Conservation (phyloP, 169 alveolate species). For the Perkinsus chesapeaki region DNA sequence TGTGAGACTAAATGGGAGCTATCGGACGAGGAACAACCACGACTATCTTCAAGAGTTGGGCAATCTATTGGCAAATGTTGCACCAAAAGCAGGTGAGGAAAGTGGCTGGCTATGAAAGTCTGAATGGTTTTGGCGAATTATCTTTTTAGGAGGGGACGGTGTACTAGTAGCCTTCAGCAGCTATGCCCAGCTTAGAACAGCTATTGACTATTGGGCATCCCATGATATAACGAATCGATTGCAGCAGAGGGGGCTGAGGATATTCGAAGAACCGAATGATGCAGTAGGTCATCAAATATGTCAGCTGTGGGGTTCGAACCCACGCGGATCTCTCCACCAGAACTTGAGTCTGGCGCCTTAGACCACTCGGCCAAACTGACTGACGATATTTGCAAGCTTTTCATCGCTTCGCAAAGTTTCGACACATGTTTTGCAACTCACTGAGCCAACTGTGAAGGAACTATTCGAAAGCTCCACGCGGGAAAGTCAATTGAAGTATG, state of each 20-base stretch:
- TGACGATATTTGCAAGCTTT: too few relatives aligned
- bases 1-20: not conserved
- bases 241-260: not conserved
- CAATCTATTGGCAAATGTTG: constrained; percentile 7
- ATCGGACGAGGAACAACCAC: not conserved
- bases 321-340: too few relatives aligned
- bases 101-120: not conserved
- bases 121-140: not conserved
- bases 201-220: not conserved
- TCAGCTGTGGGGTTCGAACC: constrained; percentile 1
- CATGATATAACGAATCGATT: not conserved
- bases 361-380: too few relatives aligned
- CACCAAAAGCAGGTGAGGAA: not conserved
- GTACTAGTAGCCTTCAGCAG: constrained; percentile 4
- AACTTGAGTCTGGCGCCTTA: too few relatives aligned
- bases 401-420: too few relatives aligned
- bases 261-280: not conserved
- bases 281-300: not conserved
- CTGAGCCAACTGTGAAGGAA: too few relatives aligned
- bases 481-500: too few relatives aligned
- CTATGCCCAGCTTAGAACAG: not conserved
- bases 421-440: too few relatives aligned
- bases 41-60: constrained; percentile 8
- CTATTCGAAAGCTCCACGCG: too few relatives aligned
- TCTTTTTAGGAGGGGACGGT: not conserved